Evolutionary conservation across 2,329 filamentous ascomycete genomes (phyloP).

Genomic region (Aspergillus sp.): DNA sequence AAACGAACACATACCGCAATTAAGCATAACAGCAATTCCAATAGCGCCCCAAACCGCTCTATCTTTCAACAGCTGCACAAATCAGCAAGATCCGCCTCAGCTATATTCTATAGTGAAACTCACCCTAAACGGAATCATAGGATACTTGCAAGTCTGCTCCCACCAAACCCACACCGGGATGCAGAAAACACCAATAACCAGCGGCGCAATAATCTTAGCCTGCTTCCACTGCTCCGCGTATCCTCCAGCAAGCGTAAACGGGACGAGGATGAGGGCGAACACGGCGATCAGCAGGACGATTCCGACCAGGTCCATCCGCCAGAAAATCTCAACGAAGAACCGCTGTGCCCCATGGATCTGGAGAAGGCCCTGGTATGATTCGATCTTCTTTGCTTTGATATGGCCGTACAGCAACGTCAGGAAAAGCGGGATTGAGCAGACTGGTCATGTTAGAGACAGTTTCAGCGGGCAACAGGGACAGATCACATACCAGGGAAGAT

Average conservation of each 20-base stretch:
- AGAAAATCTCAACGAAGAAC: conserved; percentile 50
- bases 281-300: conserved; percentile 54
- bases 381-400: conserved; percentile 54
- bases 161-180: conserved; percentile 54
- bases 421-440: conserved; percentile 57
- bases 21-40: conserved; percentile 50
- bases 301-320: conserved; percentile 57
- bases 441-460: conserved; percentile 8
- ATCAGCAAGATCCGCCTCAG: not conserved
- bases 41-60: conserved; percentile 64
- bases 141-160: conserved; percentile 54
- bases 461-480: not conserved
- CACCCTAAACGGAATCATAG: conserved; percentile 58
- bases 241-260: conserved; percentile 59
- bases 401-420: conserved; percentile 52
- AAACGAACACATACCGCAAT: conserved; percentile 19
- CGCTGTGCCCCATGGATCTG: conserved; percentile 41
- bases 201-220: conserved; percentile 52
- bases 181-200: conserved; percentile 52
- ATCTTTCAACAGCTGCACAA: conserved; percentile 54
- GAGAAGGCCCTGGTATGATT: conserved; percentile 47
- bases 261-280: conserved; percentile 54
- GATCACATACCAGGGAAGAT: conserved; percentile 51
- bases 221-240: conserved; percentile 50
- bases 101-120: not conserved